Evolutionary conservation across 495 filamentous ascomycete species (phyloP).

Genomic region (Bryoglossum gracile): DNA sequence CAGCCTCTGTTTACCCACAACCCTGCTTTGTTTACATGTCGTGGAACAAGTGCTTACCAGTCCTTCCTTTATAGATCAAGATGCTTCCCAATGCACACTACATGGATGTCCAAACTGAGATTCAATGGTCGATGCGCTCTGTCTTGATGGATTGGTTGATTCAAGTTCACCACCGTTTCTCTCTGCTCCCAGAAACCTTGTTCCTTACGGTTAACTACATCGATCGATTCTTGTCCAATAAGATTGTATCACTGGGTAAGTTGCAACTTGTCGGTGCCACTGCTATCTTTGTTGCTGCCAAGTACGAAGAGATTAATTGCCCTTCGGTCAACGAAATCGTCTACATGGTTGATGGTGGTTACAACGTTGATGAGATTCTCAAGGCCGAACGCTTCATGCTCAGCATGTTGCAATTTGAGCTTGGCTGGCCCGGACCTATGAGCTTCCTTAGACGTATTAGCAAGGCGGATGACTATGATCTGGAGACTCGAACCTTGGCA

Average conservation of each 20-base stretch:
- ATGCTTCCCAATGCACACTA: constrained; percentile 85
- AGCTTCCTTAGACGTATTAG: constrained; percentile 94
- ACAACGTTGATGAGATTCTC: constrained; percentile 82
- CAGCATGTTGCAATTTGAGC: constrained; percentile 85
- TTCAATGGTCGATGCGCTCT: constrained; percentile 97
- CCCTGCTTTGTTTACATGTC: constrained; percentile 15
- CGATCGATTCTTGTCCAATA: constrained; percentile 90
- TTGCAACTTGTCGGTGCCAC: constrained; percentile 94
- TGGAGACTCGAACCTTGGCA: constrained; percentile 89
- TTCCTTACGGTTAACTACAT: constrained; percentile 94
- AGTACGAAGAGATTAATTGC: constrained; percentile 97
- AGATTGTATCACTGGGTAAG: constrained; percentile 90
- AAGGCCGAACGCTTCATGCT: constrained; percentile 99
- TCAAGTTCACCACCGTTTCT: constrained; percentile 89
- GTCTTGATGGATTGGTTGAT: constrained; percentile 98
- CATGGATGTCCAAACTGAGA: constrained; percentile 95
- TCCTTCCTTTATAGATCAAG: constrained; percentile 44
- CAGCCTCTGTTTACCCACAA: constrained; percentile 16
- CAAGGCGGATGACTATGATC: constrained; percentile 97
- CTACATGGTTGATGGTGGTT: constrained; percentile 95
- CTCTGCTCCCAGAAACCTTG: constrained; percentile 84
- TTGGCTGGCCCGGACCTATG: constrained; percentile 97
- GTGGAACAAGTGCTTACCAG: constrained; percentile 11
- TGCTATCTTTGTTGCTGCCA: constrained; percentile 90
- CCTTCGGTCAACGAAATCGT: constrained; percentile 92